Evolutionary conservation across 2,329 filamentous ascomycete genomes (phyloP).

Genomic region (Cryphonectria parasitica): DNA sequence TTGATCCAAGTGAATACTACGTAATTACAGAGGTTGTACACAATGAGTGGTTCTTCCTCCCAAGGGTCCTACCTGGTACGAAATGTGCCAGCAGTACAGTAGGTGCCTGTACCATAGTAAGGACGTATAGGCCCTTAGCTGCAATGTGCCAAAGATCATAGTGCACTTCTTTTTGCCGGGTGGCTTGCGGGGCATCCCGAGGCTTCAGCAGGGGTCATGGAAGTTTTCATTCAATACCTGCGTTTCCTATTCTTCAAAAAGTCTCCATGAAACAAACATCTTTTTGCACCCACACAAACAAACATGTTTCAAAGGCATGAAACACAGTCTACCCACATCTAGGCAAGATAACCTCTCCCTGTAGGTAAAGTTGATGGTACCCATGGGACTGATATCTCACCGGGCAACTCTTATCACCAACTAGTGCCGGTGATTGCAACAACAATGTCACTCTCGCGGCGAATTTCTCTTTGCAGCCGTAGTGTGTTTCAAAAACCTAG

Average conservation of each 20-base stretch:
- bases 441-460: background rate
- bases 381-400: background rate
- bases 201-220: background rate
- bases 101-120: too few species aligned
- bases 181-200: conserved; percentile 9
- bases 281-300: background rate
- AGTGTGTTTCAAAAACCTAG: background rate
- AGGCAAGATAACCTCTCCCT: background rate
- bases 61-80: background rate
- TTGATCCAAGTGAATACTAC: conserved; percentile 1
- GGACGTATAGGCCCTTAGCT: too few species aligned
- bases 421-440: background rate
- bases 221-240: background rate
- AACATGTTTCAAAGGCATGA: background rate
- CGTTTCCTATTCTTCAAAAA: background rate
- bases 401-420: background rate
- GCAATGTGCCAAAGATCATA: background rate
- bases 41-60: background rate
- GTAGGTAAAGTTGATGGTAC: background rate
- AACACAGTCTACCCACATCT: background rate
- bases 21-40: background rate
- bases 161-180: background rate
- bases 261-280: conserved; percentile 10
- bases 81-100: background rate
- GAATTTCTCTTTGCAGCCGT: background rate